A percentile compares a stretch with the other conserved stretches of the same genome.
phyloP scores from a whole-genome alignment of 2,329 filamentous ascomycete species.

The Penicillium expansum region DNA sequence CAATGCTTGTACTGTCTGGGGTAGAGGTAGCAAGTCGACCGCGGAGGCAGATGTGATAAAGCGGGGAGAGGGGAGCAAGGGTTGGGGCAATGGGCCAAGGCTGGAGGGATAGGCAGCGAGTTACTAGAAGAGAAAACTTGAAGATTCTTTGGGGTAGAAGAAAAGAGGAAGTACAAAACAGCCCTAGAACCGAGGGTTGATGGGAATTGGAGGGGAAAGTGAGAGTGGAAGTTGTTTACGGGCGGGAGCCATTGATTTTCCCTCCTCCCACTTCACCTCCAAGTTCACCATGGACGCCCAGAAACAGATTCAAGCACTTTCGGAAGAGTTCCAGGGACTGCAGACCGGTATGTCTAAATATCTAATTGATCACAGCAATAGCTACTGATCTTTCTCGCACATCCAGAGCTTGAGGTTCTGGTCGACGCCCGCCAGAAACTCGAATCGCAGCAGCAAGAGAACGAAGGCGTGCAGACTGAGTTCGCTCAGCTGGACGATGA shows the following conservation, averaged over 20 bases:
- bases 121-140: conserved; percentile 1
- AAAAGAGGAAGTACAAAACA: background rate
- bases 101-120: conserved; percentile 12
- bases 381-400: conserved; percentile 12
- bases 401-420: conserved; percentile 72
- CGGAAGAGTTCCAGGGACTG: conserved; percentile 82
- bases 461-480: conserved; percentile 84
- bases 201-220: conserved; percentile 22
- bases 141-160: background rate
- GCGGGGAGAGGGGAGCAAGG: conserved; percentile 18
- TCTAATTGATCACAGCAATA: background rate
- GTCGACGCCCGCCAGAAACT: conserved; percentile 84
- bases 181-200: conserved; percentile 1
- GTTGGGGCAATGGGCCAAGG: conserved; percentile 9
- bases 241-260: conserved; percentile 28
- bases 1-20: conserved; percentile 15
- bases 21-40: conserved; percentile 18
- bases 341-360: conserved; percentile 64
- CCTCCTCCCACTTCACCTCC: conserved; percentile 28
- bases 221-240: conserved; percentile 26
- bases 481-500: conserved; percentile 75
- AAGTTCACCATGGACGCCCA: conserved; percentile 56
- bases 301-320: conserved; percentile 74
- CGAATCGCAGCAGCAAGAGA: conserved; percentile 90
- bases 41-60: conserved; percentile 21